Base-by-base conservation (phyloP, 148 eudicot species). In the Amaranthus hypochondriacus region DNA sequence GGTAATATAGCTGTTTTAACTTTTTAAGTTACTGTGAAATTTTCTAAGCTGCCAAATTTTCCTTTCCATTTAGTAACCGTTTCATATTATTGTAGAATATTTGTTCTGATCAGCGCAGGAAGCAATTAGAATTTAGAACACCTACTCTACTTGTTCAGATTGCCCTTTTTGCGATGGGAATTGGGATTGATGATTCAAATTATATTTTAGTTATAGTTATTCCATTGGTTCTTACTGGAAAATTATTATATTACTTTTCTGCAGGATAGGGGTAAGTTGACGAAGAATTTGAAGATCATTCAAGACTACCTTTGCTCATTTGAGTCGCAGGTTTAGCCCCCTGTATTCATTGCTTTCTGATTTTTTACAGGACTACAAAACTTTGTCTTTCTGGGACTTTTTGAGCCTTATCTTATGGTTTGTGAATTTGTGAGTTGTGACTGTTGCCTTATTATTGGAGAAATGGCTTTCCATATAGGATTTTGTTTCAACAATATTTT, bases 241-340 rank as follows among this genome's bases (percentile, higher is more conserved):
- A 60, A 12, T 46, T 56, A 15, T 60, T 43, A 9, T 21, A 51
- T 52, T 48, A 12, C 52, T 82, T 73, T 76, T 47, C 52, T 87
- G 69, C 85, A 93, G 98, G 98, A 93, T 75, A 88, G 89, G 78
- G 90, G 85, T 80, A 91, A 86, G 81, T 81, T 93, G 55, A 88
- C 84, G 72, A 83, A 84, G 83, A 93, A 93, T 83, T 78, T 93
- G 76, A 91, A 89, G 77, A 89, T 90, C 52, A 86, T 93, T 78
- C 95, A 93, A 75, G 88, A 91, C 73, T 93, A 91, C 69, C 95
- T 93, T 75, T 93, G 95, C 84, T 93, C 97, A 62, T 93, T 91
- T 71, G 85, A 84, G 74, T 87, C 98, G 21, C 98, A 91, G 97
- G 98, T 93, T 80, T 77, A 77, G 39, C 39, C 39, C 39, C 67